Evolutionary conservation across 352 stramenopile species (phyloP).

Genomic region (Phytophthora meadii): DNA sequence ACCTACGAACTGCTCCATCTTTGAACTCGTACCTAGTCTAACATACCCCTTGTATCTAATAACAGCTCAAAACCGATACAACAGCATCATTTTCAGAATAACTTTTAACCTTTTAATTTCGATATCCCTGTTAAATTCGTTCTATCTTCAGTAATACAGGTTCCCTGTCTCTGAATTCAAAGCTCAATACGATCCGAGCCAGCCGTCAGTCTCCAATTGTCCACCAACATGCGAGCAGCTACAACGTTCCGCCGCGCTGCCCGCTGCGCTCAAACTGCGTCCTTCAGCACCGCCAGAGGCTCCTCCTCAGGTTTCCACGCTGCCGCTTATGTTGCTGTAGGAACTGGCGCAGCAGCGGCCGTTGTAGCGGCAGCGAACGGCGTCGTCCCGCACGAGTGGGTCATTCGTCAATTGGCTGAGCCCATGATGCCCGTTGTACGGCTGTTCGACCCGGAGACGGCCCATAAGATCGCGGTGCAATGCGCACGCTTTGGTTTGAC

Average conservation of each 20-base stretch:
- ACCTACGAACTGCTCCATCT: conserved; percentile 24
- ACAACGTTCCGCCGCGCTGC: conserved; percentile 8
- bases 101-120: too few species aligned
- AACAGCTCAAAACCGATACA: not conserved
- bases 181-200: not conserved
- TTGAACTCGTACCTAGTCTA: conserved; percentile 4
- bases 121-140: too few species aligned
- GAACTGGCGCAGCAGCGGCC: conserved; percentile 57
- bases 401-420: conserved; percentile 73
- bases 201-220: conserved; percentile 29
- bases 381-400: conserved; percentile 77
- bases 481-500: conserved; percentile 73
- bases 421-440: conserved; percentile 85
- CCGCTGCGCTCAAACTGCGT: conserved; percentile 12
- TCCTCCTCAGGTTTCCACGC: conserved; percentile 29
- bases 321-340: conserved; percentile 46
- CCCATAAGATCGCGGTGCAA: conserved; percentile 87
- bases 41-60: not conserved
- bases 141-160: too few species aligned
- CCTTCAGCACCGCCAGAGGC: conserved; percentile 24
- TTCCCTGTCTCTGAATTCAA: too few species aligned
- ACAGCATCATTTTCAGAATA: not conserved
- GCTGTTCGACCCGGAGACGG: conserved; percentile 85
- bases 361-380: conserved; percentile 70
- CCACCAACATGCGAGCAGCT: conserved; percentile 24